These are phyloP conservation scores for Hypsizygus marmoreus DNA, from an alignment of 768 basidiomycete species.

Conservation along the genomic window DNA sequence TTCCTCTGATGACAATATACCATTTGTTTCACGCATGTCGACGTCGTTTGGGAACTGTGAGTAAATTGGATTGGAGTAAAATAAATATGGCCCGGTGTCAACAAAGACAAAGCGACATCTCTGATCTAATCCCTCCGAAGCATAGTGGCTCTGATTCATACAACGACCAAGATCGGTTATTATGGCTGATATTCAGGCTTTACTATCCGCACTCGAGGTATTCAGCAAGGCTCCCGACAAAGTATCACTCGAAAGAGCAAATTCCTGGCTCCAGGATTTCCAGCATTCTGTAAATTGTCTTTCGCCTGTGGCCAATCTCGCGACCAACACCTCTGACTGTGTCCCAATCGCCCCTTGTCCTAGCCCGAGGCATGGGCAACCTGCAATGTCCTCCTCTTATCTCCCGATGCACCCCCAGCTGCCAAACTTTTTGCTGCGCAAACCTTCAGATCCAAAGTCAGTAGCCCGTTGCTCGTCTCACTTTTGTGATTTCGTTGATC, in stretches of 20 bases:
- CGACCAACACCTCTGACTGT: conserved; percentile 68
- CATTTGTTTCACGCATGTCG: conserved; percentile 31
- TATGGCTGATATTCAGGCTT: conserved; percentile 72
- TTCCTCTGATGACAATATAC: conserved; percentile 54
- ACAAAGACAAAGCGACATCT: conserved; percentile 37
- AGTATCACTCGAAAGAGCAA: conserved; percentile 79
- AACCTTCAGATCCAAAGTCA: conserved; percentile 91
- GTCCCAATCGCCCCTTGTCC: conserved; percentile 57
- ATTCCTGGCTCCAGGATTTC: conserved; percentile 96
- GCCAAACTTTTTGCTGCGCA: conserved; percentile 96
- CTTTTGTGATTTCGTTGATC: conserved; percentile 33
- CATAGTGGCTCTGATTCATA: conserved; percentile 15
- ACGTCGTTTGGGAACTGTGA: conserved; percentile 14
- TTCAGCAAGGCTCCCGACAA: conserved; percentile 85
- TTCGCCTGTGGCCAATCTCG: conserved; percentile 69
- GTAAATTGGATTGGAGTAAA: too few relatives aligned
- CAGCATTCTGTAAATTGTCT: conserved; percentile 96
- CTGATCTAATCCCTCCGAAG: conserved; percentile 1
- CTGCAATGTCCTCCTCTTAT: conserved; percentile 87
- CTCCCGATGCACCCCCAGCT: conserved; percentile 72
- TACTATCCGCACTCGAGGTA: conserved; percentile 77
- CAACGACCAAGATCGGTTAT: conserved; percentile 19
- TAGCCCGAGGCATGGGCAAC: conserved; percentile 97
- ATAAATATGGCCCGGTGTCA: conserved; percentile 27
- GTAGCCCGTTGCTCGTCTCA: conserved; percentile 27